phyloP scores from a whole-genome alignment of 1,284 basidiomycete genomes.

The Pisolithus thermaeus region DNA sequence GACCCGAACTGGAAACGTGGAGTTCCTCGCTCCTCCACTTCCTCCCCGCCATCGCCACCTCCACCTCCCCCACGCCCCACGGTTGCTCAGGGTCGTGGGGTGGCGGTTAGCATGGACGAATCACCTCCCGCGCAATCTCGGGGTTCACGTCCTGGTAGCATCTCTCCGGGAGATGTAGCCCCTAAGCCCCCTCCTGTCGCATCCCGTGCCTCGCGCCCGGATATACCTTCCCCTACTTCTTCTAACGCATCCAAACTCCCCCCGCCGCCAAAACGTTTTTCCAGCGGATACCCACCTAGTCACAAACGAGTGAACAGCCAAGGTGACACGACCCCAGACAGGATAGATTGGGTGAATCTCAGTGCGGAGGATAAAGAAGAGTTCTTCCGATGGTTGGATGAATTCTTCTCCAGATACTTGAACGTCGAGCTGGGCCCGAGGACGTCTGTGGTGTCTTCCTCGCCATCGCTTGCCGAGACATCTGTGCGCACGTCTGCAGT shows the following conservation, averaged over 20 bases:
- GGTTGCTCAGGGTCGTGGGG: background rate
- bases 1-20: slow-evolving; percentile 37
- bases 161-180: background rate
- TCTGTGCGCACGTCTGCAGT: background rate
- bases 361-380: slow-evolving; percentile 59
- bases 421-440: slow-evolving; percentile 16
- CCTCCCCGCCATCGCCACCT: background rate
- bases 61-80: background rate
- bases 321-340: slow-evolving; percentile 6
- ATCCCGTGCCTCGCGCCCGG: background rate
- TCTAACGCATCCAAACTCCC: background rate
- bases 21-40: slow-evolving; percentile 7
- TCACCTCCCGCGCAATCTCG: background rate
- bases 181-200: background rate
- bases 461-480: background rate
- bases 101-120: background rate
- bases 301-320: slow-evolving; percentile 4
- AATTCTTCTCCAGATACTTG: slow-evolving; percentile 56
- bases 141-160: too few species aligned
- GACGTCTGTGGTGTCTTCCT: background rate
- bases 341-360: slow-evolving; percentile 66
- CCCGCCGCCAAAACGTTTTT: slow-evolving; percentile 14
- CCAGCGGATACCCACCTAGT: slow-evolving; percentile 21
- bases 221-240: background rate
- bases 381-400: slow-evolving; percentile 74